phyloP scores from a whole-genome alignment of 345 rosid species.

The Syzygium jambos region DNA sequence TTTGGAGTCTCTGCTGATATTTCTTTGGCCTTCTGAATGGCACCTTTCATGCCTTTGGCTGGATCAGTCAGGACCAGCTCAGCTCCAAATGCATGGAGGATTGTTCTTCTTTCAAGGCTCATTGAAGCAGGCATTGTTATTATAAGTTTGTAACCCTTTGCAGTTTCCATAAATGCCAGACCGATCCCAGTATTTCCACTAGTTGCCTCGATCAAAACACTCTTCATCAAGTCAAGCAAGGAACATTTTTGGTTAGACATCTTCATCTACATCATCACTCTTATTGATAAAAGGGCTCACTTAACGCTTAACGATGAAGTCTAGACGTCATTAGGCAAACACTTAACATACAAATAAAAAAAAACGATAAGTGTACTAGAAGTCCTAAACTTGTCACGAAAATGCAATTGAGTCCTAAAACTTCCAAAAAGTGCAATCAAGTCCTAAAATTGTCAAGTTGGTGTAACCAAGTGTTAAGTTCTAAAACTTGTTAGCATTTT shows the following conservation, averaged over 20 bases:
- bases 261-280: not conserved
- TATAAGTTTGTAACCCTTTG: slow-evolving; percentile 61
- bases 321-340: too few species aligned
- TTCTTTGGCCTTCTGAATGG: slow-evolving; percentile 64
- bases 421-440: too few species aligned
- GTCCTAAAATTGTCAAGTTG: too few species aligned
- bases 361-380: too few species aligned
- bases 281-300: too few species aligned
- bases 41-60: slow-evolving; percentile 62
- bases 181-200: slow-evolving; percentile 72
- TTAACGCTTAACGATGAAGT: too few species aligned
- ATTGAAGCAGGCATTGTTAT: slow-evolving; percentile 75
- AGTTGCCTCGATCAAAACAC: slow-evolving; percentile 67
- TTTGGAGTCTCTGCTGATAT: slow-evolving; percentile 49
- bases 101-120: slow-evolving; percentile 83
- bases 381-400: too few species aligned
- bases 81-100: slow-evolving; percentile 72
- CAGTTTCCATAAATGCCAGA: slow-evolving; percentile 71
- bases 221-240: slow-evolving; percentile 22
- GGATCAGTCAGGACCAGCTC: slow-evolving; percentile 69
- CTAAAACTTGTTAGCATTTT: too few species aligned
- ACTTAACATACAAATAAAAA: not conserved
- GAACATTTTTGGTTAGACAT: not conserved
- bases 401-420: too few species aligned
- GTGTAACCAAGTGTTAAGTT: too few species aligned